Percentiles rank a stretch among this genome's conserved stretches.
Evolutionary conservation across 106 monocot species (phyloP).

Genomic region (Triglochin maritima): DNA sequence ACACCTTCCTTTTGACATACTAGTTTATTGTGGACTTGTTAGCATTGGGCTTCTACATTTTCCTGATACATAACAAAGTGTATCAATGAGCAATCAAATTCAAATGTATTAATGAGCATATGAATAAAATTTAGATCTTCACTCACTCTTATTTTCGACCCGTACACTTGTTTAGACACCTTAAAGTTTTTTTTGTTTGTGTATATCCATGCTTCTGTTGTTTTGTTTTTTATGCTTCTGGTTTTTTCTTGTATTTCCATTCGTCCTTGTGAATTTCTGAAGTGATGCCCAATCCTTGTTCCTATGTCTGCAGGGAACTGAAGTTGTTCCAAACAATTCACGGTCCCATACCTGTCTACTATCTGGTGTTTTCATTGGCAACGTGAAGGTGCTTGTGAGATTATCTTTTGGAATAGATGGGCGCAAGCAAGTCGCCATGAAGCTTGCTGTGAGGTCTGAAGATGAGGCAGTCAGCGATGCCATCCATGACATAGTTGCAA

Average conservation of each 20-base stretch:
- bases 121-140: too few species aligned
- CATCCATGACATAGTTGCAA: conserved; percentile 74
- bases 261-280: too few species aligned
- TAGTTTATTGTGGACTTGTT: background rate
- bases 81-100: too few species aligned
- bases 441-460: conserved; percentile 80
- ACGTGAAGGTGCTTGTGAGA: conserved; percentile 64
- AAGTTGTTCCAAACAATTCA: conserved; percentile 63
- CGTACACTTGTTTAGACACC: too few species aligned
- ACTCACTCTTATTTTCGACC: too few species aligned
- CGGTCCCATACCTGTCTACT: conserved; percentile 76
- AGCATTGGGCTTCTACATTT: background rate
- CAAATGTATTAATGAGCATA: too few species aligned
- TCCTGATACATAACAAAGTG: too few species aligned
- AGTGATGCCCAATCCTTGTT: background rate
- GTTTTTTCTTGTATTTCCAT: too few species aligned
- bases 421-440: conserved; percentile 82
- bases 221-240: too few species aligned
- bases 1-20: background rate
- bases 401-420: conserved; percentile 76
- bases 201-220: too few species aligned
- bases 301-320: conserved; percentile 49
- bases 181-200: too few species aligned
- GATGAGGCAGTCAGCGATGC: conserved; percentile 52
- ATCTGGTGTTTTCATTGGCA: conserved; percentile 71